Evolutionary conservation across 257 asterid genomes (phyloP).

Genomic region (Fraxinus excelsior): DNA sequence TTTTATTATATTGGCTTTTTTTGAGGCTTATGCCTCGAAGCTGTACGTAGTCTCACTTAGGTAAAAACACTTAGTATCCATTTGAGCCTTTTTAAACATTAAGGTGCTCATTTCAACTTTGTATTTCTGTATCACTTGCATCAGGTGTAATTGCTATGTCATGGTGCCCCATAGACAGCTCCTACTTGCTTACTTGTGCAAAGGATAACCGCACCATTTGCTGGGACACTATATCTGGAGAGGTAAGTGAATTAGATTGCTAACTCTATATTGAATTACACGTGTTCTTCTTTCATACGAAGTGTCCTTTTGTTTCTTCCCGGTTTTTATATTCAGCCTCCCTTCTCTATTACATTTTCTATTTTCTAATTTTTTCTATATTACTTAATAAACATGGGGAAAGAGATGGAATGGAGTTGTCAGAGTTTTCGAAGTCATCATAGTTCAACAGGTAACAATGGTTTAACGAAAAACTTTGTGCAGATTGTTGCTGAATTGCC

Average conservation of each 20-base stretch:
- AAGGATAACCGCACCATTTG: slow-evolving; percentile 99
- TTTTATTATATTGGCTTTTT: background rate
- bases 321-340: background rate
- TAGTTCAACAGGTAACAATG: slow-evolving; percentile 7
- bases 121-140: slow-evolving; percentile 15
- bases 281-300: slow-evolving; percentile 7
- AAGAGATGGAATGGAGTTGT: background rate
- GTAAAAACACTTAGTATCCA: background rate
- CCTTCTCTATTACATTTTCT: background rate
- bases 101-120: background rate
- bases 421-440: background rate
- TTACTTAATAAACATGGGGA: background rate
- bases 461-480: slow-evolving; percentile 19
- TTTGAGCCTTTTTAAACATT: background rate
- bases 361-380: background rate
- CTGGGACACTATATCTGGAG: slow-evolving; percentile 91
- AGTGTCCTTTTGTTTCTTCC: slow-evolving; percentile 7
- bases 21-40: background rate
- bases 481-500: slow-evolving; percentile 97
- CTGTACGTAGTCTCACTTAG: background rate
- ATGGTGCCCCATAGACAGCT: slow-evolving; percentile 95
- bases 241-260: slow-evolving; percentile 50
- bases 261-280: background rate
- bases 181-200: slow-evolving; percentile 93
- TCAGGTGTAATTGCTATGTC: slow-evolving; percentile 98